phyloP scores from a whole-genome alignment of 345 rosid species.

The Lagerstroemia speciosa region DNA sequence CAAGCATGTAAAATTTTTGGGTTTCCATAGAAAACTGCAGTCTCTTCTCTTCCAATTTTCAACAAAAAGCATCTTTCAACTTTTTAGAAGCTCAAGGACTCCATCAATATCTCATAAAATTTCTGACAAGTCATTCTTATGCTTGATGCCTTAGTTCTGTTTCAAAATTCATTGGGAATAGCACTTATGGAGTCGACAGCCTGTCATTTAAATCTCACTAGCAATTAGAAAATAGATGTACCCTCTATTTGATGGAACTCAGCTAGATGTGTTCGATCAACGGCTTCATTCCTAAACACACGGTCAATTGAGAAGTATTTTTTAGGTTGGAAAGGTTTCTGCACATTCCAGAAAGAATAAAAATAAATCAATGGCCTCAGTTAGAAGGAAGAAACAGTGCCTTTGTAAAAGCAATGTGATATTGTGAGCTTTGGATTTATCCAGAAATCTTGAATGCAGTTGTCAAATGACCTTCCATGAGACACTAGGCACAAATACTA shows the following conservation, averaged over 20 bases:
- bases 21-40: not conserved
- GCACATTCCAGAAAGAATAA: slow-evolving; percentile 9
- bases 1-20: no score
- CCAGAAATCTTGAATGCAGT: not conserved
- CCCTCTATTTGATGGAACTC: slow-evolving; percentile 99
- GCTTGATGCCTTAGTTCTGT: not conserved
- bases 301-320: slow-evolving; percentile 92
- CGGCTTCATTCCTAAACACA: slow-evolving; percentile 99
- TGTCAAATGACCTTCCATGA: not conserved
- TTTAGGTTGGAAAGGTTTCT: slow-evolving; percentile 69
- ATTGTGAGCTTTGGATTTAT: not conserved
- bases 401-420: not conserved
- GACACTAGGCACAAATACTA: not conserved
- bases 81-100: not conserved
- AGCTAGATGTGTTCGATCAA: slow-evolving; percentile 90
- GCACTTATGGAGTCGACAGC: not conserved
- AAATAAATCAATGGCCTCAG: not conserved
- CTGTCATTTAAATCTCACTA: no score
- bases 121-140: not conserved
- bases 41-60: no score
- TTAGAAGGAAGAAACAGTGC: not conserved
- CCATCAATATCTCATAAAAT: not conserved
- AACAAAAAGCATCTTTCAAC: not conserved
- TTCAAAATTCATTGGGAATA: not conserved
- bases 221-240: slow-evolving; percentile 19